These are phyloP conservation scores for Digitaria exilis DNA, from an alignment of 202 grass and related monocot species.

Conservation along the genomic window DNA sequence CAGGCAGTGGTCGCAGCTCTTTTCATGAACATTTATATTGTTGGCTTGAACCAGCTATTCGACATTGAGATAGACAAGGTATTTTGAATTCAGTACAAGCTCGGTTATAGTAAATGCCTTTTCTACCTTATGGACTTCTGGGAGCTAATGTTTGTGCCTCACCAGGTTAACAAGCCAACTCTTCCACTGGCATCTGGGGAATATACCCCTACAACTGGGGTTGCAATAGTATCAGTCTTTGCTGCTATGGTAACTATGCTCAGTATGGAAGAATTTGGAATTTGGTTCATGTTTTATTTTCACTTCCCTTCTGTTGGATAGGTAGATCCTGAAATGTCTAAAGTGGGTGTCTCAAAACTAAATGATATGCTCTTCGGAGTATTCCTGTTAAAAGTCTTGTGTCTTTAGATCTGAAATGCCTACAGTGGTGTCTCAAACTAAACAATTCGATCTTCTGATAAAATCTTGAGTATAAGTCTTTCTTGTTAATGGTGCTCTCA, in stretches of 20 bases:
- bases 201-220: slow-evolving; percentile 75
- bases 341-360: no score
- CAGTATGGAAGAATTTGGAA: background rate
- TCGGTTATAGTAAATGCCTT: background rate
- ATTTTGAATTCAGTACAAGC: slow-evolving; percentile 9
- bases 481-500: background rate
- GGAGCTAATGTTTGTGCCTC: slow-evolving; percentile 22
- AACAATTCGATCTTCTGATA: slow-evolving; percentile 3
- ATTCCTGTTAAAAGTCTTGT: no score
- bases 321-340: background rate
- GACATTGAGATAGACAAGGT: slow-evolving; percentile 99
- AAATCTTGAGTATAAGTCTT: background rate
- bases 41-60: slow-evolving; percentile 92
- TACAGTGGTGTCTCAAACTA: background rate
- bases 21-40: slow-evolving; percentile 99
- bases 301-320: background rate
- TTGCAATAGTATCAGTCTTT: slow-evolving; percentile 75
- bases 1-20: slow-evolving; percentile 87
- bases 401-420: background rate
- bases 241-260: slow-evolving; percentile 65
- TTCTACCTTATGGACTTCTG: slow-evolving; percentile 22
- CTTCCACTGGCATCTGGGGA: slow-evolving; percentile 96
- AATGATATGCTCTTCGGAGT: no score
- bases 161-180: slow-evolving; percentile 93
- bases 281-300: background rate